Base-by-base conservation (phyloP, 148 eudicot genomes). In the Beta vulgaris region DNA sequence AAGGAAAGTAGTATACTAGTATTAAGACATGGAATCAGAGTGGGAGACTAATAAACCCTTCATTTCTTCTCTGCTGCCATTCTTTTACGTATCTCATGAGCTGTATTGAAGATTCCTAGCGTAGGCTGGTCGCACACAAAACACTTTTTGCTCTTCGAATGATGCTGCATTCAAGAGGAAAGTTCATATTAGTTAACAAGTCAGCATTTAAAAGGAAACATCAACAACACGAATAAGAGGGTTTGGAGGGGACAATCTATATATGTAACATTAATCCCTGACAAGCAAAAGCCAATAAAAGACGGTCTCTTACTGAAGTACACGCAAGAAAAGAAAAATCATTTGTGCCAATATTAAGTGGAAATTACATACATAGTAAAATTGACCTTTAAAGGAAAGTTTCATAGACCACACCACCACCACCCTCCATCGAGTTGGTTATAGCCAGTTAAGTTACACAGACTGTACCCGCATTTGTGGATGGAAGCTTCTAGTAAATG, bases 51-150 rank as follows among this genome's bases (percentile, higher is more conserved):
- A 72, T 61, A 59, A 46, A 78, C 73, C 68, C 71, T 26, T 83
- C 68, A 79, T 76, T 87, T 89, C 46, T 71, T 71, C 12, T 87
- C 89, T 18, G 87, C 88, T 44, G 90, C 92, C 73, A 70, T 87
- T 70, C 62, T 91, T 81, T 87, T 89, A 66, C 91, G 91, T 71
- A 91, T 87, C 85, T 89, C 98, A 18, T 81, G 87, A 3, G 94
- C 98, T 19, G 94, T 84, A 69, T 91, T 89, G 82, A 93, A 93
- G 68, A 91, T 87, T 73, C 97, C 98, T 75, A 81, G 81, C 1
- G 97, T 93, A 11, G 88, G 90, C 84, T 88, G 76, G 90, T 91
- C 82, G 83, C 98, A 93, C 1, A 88, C 91, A 37, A 84, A 93
- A 84, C 97, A 93, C 78, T 90, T 93, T 59, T 91, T 91, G 77